Base-by-base conservation (phyloP, 257 asterid genomes). In the Fraxinus quadrangulata region DNA sequence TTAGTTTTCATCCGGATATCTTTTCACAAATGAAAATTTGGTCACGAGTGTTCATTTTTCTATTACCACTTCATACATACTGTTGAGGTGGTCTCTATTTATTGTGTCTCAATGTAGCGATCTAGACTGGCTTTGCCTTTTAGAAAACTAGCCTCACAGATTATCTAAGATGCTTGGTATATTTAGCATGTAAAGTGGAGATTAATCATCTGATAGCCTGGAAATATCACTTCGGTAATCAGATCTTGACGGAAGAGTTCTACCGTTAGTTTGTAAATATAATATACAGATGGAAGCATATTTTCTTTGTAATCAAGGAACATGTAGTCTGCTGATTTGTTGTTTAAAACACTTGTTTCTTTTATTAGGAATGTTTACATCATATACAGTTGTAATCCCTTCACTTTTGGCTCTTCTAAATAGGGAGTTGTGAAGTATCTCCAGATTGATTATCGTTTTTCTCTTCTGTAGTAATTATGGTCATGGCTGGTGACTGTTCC, bases 401-500 rank as follows among this genome's bases (percentile, higher is more conserved):
- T 3, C 56, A 54, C 51, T 33, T 16, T 6, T 7, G 67, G 73
- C 34, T 51, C 34, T 3, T 76, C 73, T 70, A 10, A 54, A 19
- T 39, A 26, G 66, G 33, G 5, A 40, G 23, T 45, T 28, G 39
- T 59, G 67, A 59, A 59, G 30, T 67, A 42, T 72, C 70, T 56
- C 77, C 39, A 42, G 19, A n/a, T 42, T 47, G n/a, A 37, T 74
- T 24, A 63, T 63, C 12, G n/a, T 9, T 67, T 73, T 75, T 17
- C 11, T 9, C 26, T 28, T 24, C 24, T 36, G 47, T 40, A 66
- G 45, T 33, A 54, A 36, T 34, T 66, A 49, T 42, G 45, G 73
- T 40, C 73, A 37, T 73, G 45, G 75, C 45, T 51, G 36, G 39
- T 71, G 8, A 75, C 69, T 40, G 24, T 63, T 54, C 70, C 67